A percentile compares a stretch with the other conserved stretches of the same genome.
These are phyloP conservation scores for Alectoria sarmentosa DNA, from an alignment of 495 filamentous ascomycete species.

Conservation along the genomic window DNA sequence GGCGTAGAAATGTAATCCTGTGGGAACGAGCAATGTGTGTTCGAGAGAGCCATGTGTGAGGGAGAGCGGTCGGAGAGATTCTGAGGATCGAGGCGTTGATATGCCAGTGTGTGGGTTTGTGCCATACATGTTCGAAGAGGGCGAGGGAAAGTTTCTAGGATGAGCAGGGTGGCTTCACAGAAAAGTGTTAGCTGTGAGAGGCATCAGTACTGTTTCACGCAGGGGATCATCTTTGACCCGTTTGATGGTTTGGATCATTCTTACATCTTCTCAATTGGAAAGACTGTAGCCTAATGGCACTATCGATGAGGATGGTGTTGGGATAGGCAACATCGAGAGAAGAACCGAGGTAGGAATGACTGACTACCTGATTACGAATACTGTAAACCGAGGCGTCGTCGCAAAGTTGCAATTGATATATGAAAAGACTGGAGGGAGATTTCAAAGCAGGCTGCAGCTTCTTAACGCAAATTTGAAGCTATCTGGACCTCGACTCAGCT, in stretches of 20 bases:
- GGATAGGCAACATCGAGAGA: too few species aligned
- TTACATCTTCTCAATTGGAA: too few species aligned
- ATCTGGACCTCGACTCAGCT: neutral
- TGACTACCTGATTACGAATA: neutral
- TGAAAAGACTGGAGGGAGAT: neutral
- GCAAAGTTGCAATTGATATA: constrained; percentile 1
- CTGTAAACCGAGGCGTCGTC: neutral
- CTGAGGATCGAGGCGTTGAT: constrained; percentile 87
- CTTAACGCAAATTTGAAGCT: neutral
- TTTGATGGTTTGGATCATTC: too few species aligned
- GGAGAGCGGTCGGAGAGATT: constrained; percentile 81
- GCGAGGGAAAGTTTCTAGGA: constrained; percentile 18
- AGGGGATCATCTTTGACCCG: too few species aligned
- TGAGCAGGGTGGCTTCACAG: neutral
- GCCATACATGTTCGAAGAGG: constrained; percentile 67
- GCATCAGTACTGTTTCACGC: too few species aligned
- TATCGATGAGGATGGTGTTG: too few species aligned
- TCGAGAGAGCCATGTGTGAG: constrained; percentile 91
- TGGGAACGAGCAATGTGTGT: constrained; percentile 89
- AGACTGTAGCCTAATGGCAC: too few species aligned
- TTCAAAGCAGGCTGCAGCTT: neutral
- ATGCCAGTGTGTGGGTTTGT: constrained; percentile 88
- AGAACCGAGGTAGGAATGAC: neutral
- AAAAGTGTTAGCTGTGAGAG: too few species aligned
- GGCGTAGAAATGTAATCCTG: constrained; percentile 89